Evolutionary conservation across 2,329 filamentous ascomycete genomes (phyloP).

Genomic region (Zymoseptoria brevis): DNA sequence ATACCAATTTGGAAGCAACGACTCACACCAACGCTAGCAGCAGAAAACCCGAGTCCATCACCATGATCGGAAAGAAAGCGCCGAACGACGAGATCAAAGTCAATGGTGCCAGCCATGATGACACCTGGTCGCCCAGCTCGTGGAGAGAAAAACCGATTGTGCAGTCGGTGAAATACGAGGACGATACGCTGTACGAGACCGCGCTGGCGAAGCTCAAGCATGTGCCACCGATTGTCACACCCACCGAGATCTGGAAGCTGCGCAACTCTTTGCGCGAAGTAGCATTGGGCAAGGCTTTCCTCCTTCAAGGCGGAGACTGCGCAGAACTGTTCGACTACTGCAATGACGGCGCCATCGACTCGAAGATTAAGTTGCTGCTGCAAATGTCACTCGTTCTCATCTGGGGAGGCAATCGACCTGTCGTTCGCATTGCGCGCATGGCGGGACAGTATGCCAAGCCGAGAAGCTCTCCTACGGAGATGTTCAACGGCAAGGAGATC

Average conservation of each 20-base stretch:
- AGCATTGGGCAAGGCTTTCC: conserved; percentile 80
- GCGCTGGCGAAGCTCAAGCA: conserved; percentile 57
- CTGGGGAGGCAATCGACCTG: conserved; percentile 73
- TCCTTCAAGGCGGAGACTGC: conserved; percentile 94
- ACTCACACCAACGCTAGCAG: neutral
- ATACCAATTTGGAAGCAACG: neutral
- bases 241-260: conserved; percentile 70
- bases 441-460: conserved; percentile 98
- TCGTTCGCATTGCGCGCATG: conserved; percentile 91
- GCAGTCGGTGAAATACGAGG: conserved; percentile 63
- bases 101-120: neutral
- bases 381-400: conserved; percentile 97
- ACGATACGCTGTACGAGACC: conserved; percentile 50
- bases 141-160: conserved; percentile 75
- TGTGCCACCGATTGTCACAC: conserved; percentile 71
- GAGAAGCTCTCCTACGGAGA: conserved; percentile 78
- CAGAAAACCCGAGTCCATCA: neutral
- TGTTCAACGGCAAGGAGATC: conserved; percentile 68
- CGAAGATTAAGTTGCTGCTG: conserved; percentile 90
- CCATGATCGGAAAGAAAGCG: neutral
- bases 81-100: neutral
- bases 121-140: conserved; percentile 54
- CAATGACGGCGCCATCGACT: conserved; percentile 77
- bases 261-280: conserved; percentile 75
- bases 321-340: conserved; percentile 98